Percentiles rank a stretch among this genome's conserved stretches.
phyloP scores from a whole-genome alignment of 23 red algal species.

The Chondrus crispus region DNA sequence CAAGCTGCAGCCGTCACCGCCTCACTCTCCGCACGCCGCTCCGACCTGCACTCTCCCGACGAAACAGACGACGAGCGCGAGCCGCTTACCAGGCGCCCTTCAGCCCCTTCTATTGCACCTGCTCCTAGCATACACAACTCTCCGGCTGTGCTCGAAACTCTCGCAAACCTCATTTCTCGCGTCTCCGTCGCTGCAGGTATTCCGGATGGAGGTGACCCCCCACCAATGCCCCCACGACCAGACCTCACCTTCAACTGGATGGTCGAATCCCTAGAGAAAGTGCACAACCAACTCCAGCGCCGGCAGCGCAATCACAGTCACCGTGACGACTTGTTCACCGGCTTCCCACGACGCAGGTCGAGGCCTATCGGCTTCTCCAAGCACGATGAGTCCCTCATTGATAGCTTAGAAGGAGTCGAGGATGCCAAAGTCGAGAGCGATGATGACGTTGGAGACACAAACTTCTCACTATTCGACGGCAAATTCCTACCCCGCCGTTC shows the following conservation, averaged over 20 bases:
- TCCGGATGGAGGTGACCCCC: neutral
- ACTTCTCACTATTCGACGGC: neutral
- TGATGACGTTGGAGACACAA: neutral
- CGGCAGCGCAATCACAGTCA: neutral
- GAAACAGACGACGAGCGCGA: neutral
- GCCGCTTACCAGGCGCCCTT: too few species aligned
- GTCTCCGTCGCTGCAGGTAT: neutral
- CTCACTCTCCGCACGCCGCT: neutral
- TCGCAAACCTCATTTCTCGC: neutral
- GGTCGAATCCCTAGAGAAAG: neutral
- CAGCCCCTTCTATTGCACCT: neutral
- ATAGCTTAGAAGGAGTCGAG: conserved; percentile 10
- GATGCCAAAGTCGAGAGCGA: neutral
- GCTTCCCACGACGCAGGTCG: neutral
- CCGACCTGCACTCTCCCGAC: neutral
- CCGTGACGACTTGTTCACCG: neutral
- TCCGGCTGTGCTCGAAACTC: neutral
- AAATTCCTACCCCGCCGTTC: neutral
- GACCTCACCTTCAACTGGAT: neutral
- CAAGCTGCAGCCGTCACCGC: neutral
- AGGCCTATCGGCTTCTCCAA: neutral
- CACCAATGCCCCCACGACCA: neutral
- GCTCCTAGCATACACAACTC: neutral
- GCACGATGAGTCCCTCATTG: neutral
- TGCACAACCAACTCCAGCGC: neutral